A percentile compares a stretch with the other conserved stretches of the same genome.
These are phyloP conservation scores for Lumnitzera racemosa DNA, from an alignment of 345 rosid genomes.

Conservation along the genomic window DNA sequence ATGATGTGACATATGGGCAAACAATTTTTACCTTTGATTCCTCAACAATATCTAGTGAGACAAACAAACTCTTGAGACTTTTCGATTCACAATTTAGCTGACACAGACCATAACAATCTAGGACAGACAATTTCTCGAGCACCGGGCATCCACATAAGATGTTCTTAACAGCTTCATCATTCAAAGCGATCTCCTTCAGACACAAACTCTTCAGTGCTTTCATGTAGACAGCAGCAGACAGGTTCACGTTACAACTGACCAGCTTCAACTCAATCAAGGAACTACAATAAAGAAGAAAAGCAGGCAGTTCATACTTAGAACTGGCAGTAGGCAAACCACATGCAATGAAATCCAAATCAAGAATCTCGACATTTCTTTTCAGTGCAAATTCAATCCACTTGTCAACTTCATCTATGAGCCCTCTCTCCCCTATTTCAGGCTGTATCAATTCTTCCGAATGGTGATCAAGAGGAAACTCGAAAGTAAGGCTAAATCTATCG, in stretches of 20 bases:
- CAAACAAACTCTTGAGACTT: neutral
- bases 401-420: neutral
- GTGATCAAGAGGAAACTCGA: constrained; percentile 7
- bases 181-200: constrained; percentile 5
- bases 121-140: constrained; percentile 11
- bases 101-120: constrained; percentile 10
- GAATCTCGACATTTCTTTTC: constrained; percentile 6
- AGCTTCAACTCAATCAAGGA: constrained; percentile 10
- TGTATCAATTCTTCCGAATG: neutral
- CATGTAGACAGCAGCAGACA: neutral
- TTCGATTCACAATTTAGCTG: constrained; percentile 6
- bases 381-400: constrained; percentile 6
- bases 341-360: constrained; percentile 12
- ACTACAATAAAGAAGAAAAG: constrained; percentile 6
- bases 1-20: constrained; percentile 9
- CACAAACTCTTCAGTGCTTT: constrained; percentile 8
- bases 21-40: constrained; percentile 3
- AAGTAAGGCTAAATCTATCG: constrained; percentile 9
- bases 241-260: constrained; percentile 5
- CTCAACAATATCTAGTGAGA: constrained; percentile 8
- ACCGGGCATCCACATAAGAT: constrained; percentile 4
- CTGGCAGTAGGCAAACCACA: neutral
- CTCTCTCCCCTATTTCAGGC: neutral
- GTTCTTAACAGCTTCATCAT: neutral
- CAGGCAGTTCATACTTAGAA: constrained; percentile 6